Evolutionary conservation across 2,329 filamentous ascomycete genomes (phyloP), one percentile per base, ranked within the genome.

Genomic region (Aspergillus fischeri): DNA sequence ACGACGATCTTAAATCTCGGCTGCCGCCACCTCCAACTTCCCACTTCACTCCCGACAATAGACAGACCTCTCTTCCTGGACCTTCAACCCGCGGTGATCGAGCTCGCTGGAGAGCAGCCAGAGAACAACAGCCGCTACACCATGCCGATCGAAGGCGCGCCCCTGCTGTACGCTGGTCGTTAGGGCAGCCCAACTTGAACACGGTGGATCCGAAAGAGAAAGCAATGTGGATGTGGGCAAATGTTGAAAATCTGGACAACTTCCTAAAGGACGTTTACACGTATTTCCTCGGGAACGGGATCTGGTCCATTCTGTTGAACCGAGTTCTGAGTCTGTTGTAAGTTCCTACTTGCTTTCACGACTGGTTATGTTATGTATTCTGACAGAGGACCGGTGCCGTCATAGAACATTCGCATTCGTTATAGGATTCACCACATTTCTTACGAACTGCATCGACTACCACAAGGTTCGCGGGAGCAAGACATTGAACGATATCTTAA

Each of bases 171-270:
- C 63, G 65, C 45, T 72, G 67, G 62, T 63, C 69, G 20, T 57
- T 63, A 4, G 67, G 67, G 20, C 69, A 72, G 27, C 65, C 72
- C 1, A 72, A 69, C 27, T 62, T 79, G 45, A 71, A 73, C 20
- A 71, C 77, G 53, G 77, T 80, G 28, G 83, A 85, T 65, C 83
- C 86, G 0, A 86, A 86, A 72, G 89, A 93, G 69, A 89, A 87
- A 72, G 92, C 92, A 3, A 85, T 96, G 78, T 97, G 91, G 88
- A 84, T 90, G 74, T 97, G 92, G 90, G 90, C 90, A 54, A 96
- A 96, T 68, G 90, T 94, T 56, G 86, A 90, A 41, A 94, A 96
- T 68, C 79, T 97, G 53, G 92, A 97, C 73, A 88, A 86, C 66
- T 97, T 96, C 71, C 86, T 96, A 69, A 83, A 85, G 55, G 89